Evolutionary conservation across 768 basidiomycete species (phyloP), one percentile per base, ranked within the genome.

Genomic region (Naganishia onofrii): DNA sequence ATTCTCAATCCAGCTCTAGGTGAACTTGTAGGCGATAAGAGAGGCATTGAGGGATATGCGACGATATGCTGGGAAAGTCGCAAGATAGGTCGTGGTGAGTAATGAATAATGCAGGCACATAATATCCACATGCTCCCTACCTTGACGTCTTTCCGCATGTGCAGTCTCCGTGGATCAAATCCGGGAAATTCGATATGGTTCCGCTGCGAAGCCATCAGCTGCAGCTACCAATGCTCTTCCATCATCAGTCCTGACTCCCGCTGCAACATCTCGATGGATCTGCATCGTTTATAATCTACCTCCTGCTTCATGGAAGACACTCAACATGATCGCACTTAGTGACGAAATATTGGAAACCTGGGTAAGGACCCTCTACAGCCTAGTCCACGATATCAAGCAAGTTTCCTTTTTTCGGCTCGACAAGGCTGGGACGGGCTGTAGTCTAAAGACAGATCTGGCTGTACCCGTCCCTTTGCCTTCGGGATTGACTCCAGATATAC

Each of bases 161-260:
- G 71, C 34, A 94, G 93, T 95, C 54, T 87, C 89, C 0, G 88
- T 96, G 75, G 91, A 91, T 77, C 85, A 86, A 73, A 90, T 96
- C 80, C 90, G 91, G 67, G 93, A 95, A 77, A 85, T 96, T 34
- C 88, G 93, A 19, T 84, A 88, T 0, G 90, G 89, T 17, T 76
- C 85, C 5, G 88, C 91, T 36, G 87, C 89, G 1, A 84, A 85
- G 29, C 76, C 76, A 13, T 71, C 74, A 6, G 76, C 76, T 23
- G 28, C 23, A 88, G 88, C 78, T 88, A 91, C 76, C 87, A 36
- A 44, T 13, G 32, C 53, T 88, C 66, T 84, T 86, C 57, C 88
- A 88, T 74, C 89, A 89, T 81, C 86, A 87, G 69, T 60, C 75
- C 83, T 88, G 48, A 83, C 89, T 0, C 80, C 83, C 57, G 85